Conservation (phyloP, 1,139 yeast species). For the Candida glucosophila region DNA sequence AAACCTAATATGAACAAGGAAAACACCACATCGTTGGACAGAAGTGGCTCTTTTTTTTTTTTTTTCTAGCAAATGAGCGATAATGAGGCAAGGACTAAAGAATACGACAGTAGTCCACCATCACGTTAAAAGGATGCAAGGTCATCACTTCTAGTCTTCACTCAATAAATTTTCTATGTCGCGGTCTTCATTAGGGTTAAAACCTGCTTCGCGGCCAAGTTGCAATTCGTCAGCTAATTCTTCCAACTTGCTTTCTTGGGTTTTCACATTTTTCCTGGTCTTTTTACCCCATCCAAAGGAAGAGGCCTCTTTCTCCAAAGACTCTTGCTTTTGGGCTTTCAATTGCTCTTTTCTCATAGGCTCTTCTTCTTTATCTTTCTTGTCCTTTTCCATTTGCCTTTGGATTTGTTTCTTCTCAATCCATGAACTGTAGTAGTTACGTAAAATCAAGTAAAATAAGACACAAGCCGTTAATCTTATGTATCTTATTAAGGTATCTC, state of each 20-base stretch:
- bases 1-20: too few species aligned
- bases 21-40: too few species aligned
- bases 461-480: conserved; percentile 26
- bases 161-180: conserved; percentile 60
- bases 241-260: conserved; percentile 46
- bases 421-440: conserved; percentile 31
- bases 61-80: too few species aligned
- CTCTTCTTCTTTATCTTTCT: conserved; percentile 28
- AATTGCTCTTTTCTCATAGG: conserved; percentile 26
- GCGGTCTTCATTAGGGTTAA: conserved; percentile 52
- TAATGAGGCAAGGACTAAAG: too few species aligned
- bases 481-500: conserved; percentile 27
- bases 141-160: too few species aligned
- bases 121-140: too few species aligned
- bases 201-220: conserved; percentile 34
- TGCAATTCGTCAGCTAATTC: conserved; percentile 36
- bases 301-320: conserved; percentile 31
- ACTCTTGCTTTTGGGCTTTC: conserved; percentile 19
- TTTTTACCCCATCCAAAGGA: conserved; percentile 75
- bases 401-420: conserved; percentile 45
- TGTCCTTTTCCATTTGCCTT: conserved; percentile 41
- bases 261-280: conserved; percentile 51
- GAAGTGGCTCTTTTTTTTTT: too few species aligned
- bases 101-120: too few species aligned
- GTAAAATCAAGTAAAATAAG: conserved; percentile 27